Evolutionary conservation across 1,284 basidiomycete species (phyloP).

Genomic region (Pseudozyma hubeiensis): DNA sequence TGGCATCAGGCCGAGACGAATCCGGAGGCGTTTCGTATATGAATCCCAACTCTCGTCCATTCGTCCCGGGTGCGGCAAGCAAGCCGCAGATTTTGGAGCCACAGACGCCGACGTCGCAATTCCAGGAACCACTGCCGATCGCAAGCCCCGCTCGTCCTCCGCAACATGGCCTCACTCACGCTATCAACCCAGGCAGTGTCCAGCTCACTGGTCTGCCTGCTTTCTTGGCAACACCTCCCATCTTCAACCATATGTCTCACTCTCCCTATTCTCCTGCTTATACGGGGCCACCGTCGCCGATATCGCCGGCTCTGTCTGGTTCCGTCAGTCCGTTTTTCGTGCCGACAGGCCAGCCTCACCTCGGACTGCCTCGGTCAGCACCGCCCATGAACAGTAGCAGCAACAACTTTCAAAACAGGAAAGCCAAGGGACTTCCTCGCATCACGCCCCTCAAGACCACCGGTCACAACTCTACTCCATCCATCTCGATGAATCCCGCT

Average conservation of each 20-base stretch:
- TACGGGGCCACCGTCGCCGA: constrained; percentile 33
- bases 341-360: constrained; percentile 11
- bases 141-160: constrained; percentile 18
- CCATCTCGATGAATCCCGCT: constrained; percentile 57
- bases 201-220: constrained; percentile 43
- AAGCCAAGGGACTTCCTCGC: constrained; percentile 30
- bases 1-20: constrained; percentile 12
- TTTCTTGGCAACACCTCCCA: constrained; percentile 33
- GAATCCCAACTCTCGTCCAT: constrained; percentile 38
- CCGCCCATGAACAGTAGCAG: constrained; percentile 11
- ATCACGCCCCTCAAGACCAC: constrained; percentile 57
- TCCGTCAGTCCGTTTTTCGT: constrained; percentile 23
- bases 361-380: constrained; percentile 9
- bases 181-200: constrained; percentile 34
- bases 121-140: not conserved
- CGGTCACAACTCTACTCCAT: constrained; percentile 63
- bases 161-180: constrained; percentile 25
- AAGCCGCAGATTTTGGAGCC: constrained; percentile 14
- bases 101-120: constrained; percentile 12
- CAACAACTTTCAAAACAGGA: constrained; percentile 13
- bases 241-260: constrained; percentile 23
- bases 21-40: constrained; percentile 27
- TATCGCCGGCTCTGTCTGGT: constrained; percentile 21
- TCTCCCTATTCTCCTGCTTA: constrained; percentile 14
- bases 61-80: constrained; percentile 22